phyloP scores from a whole-genome alignment of 179 eudicot genomes.

The Carnegiea gigantea region DNA sequence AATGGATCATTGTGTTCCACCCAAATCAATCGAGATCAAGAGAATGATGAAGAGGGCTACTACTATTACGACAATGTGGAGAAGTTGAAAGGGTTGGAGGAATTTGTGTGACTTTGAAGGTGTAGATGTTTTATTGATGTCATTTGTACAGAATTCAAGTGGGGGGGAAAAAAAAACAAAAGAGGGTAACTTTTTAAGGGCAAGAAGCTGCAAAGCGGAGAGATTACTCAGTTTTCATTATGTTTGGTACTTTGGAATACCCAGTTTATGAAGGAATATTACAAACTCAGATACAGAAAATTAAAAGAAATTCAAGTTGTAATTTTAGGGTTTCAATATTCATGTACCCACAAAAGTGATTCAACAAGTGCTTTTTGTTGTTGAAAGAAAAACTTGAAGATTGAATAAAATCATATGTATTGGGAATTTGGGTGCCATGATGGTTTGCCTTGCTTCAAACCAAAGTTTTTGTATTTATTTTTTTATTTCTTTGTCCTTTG shows the following conservation, averaged over 20 bases:
- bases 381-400: background rate
- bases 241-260: background rate
- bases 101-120: conserved; percentile 23
- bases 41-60: conserved; percentile 6
- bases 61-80: conserved; percentile 6
- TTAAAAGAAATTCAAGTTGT: background rate
- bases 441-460: conserved; percentile 6
- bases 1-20: background rate
- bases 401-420: background rate
- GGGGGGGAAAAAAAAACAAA: background rate
- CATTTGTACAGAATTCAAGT: conserved; percentile 4
- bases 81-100: conserved; percentile 27
- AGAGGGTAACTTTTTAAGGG: background rate
- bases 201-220: background rate
- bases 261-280: background rate
- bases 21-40: background rate
- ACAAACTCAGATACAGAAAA: background rate
- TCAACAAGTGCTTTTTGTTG: background rate
- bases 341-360: background rate
- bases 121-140: background rate
- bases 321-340: background rate
- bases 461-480: background rate
- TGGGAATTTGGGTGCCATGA: conserved; percentile 4
- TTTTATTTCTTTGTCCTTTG: background rate
- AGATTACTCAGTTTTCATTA: background rate